A percentile compares a stretch with the other conserved stretches of the same genome.
Evolutionary conservation across 768 basidiomycete genomes (phyloP).

Genomic region (Pleurotus ostreatus): DNA sequence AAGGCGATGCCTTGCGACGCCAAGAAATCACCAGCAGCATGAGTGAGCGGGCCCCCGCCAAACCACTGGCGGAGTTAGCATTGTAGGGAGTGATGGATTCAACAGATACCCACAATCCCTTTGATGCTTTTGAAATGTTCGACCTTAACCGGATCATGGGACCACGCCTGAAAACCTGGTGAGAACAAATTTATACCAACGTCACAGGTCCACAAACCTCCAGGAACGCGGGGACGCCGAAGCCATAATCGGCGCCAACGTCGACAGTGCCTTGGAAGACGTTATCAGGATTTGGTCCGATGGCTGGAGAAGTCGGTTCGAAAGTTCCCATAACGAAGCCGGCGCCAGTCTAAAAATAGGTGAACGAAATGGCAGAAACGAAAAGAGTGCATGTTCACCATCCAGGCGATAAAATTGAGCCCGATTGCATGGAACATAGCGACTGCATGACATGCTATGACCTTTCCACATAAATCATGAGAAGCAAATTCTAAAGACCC

Average conservation of each 20-base stretch:
- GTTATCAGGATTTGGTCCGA: constrained; percentile 21
- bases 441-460: constrained; percentile 7
- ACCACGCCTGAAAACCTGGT: constrained; percentile 4
- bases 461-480: constrained; percentile 9
- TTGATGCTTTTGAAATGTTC: constrained; percentile 7
- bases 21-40: constrained; percentile 25
- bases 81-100: background rate
- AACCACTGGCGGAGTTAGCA: constrained; percentile 6
- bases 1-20: constrained; percentile 24
- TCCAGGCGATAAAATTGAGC: constrained; percentile 11
- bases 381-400: background rate
- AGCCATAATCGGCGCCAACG: constrained; percentile 14
- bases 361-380: background rate
- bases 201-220: constrained; percentile 16
- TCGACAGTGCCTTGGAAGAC: constrained; percentile 18
- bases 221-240: constrained; percentile 23
- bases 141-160: constrained; percentile 9
- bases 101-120: background rate
- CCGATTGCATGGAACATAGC: constrained; percentile 15
- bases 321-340: constrained; percentile 10
- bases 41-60: constrained; percentile 15
- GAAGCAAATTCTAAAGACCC: constrained; percentile 6
- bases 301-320: constrained; percentile 5
- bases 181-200: background rate
- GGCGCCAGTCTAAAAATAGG: constrained; percentile 1